These are phyloP conservation scores for Apiospora pterosperma DNA, from an alignment of 2,329 filamentous ascomycete species.

Conservation along the genomic window DNA sequence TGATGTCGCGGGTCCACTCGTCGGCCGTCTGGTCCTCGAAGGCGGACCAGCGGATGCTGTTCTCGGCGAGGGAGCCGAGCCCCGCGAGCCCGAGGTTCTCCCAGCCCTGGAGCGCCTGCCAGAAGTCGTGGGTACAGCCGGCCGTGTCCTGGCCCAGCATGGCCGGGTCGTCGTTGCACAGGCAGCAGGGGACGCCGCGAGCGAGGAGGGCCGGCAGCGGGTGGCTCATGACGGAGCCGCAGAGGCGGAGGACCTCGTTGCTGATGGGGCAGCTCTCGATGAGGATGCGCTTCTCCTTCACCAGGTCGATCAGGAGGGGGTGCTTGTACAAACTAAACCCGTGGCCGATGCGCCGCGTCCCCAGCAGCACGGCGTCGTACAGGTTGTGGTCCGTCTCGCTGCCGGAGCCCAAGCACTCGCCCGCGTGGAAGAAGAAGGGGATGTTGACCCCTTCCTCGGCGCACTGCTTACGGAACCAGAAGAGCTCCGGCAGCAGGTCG, in stretches of 20 bases:
- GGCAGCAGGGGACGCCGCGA: slow-evolving; percentile 75
- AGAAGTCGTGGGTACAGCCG: slow-evolving; percentile 89
- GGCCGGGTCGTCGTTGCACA: slow-evolving; percentile 89
- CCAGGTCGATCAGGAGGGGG: slow-evolving; percentile 81
- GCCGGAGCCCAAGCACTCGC: slow-evolving; percentile 80
- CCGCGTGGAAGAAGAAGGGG: slow-evolving; percentile 95
- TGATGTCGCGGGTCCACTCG: slow-evolving; percentile 71
- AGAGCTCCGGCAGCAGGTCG: slow-evolving; percentile 77
- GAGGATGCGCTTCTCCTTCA: slow-evolving; percentile 83
- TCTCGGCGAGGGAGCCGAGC: slow-evolving; percentile 83
- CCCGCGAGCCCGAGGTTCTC: slow-evolving; percentile 87
- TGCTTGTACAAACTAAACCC: slow-evolving; percentile 89
- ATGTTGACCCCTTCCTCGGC: slow-evolving; percentile 73
- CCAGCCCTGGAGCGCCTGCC: slow-evolving; percentile 88
- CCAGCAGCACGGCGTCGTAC: slow-evolving; percentile 70
- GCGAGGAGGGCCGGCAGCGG: slow-evolving; percentile 81
- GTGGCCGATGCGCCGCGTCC: slow-evolving; percentile 80
- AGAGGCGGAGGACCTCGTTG: slow-evolving; percentile 82
- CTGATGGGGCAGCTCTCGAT: slow-evolving; percentile 89
- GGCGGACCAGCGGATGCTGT: slow-evolving; percentile 84
- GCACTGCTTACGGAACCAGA: slow-evolving; percentile 91
- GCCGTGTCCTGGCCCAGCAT: slow-evolving; percentile 80
- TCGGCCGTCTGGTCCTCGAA: slow-evolving; percentile 75
- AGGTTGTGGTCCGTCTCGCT: slow-evolving; percentile 75
- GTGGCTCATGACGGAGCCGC: slow-evolving; percentile 71